Percentiles rank a stretch among this genome's conserved stretches.
Evolutionary conservation across 768 basidiomycete species (phyloP).

Genomic region (Mycena haematopus): DNA sequence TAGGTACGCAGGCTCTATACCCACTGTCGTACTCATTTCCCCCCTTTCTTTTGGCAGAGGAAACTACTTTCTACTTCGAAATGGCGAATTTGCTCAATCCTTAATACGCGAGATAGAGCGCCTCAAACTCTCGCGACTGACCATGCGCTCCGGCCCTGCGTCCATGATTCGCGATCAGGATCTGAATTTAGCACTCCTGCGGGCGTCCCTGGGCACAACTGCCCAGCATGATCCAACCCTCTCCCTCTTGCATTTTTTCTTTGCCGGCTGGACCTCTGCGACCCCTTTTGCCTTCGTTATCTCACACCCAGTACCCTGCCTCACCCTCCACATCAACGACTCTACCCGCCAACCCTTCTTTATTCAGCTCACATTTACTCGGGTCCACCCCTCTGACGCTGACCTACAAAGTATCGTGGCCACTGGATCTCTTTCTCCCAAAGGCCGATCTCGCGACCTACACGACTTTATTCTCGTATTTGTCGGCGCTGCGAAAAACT

Average conservation of each 20-base stretch:
- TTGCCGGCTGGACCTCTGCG: slow-evolving; percentile 84
- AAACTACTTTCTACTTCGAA: slow-evolving; percentile 86
- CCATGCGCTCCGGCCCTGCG: slow-evolving; percentile 63
- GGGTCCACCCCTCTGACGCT: slow-evolving; percentile 74
- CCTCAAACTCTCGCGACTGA: slow-evolving; percentile 80
- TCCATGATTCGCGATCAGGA: slow-evolving; percentile 92
- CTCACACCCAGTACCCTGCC: slow-evolving; percentile 37
- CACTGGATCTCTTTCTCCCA: slow-evolving; percentile 88
- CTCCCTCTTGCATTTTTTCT: slow-evolving; percentile 71
- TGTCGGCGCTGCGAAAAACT: slow-evolving; percentile 84
- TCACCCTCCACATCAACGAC: slow-evolving; percentile 47
- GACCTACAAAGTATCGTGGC: slow-evolving; percentile 80
- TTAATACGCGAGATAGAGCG: slow-evolving; percentile 88
- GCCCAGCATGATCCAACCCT: slow-evolving; percentile 88
- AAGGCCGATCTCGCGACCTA: slow-evolving; percentile 77
- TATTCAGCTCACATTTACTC: slow-evolving; percentile 78
- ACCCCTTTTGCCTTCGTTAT: slow-evolving; percentile 80
- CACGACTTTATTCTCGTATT: slow-evolving; percentile 78
- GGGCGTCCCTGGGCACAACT: slow-evolving; percentile 86
- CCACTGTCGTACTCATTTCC: background rate
- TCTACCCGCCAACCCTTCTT: slow-evolving; percentile 45
- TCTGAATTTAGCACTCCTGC: slow-evolving; percentile 82
- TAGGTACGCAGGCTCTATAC: slow-evolving; percentile 45
- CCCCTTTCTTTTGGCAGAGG: slow-evolving; percentile 53
- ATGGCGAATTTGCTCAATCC: slow-evolving; percentile 86